phyloP scores from a whole-genome alignment of 352 stramenopile genomes.

The Thraustotheca clavata region DNA sequence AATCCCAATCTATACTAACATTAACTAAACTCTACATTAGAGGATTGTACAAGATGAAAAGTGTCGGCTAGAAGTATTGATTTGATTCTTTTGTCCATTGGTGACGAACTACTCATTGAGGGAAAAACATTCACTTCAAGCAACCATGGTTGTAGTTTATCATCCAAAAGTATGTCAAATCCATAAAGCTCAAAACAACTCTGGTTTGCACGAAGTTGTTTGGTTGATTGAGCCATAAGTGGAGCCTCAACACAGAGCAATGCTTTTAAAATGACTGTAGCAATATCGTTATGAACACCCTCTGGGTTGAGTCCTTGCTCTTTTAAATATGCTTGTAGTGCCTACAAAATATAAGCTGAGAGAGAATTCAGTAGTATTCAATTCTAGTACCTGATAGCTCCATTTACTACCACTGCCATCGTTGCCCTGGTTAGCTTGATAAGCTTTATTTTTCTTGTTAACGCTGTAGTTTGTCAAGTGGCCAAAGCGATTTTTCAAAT shows the following conservation, averaged over 20 bases:
- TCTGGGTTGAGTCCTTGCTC: conserved; percentile 25
- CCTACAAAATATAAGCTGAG: neutral
- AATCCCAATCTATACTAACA: conserved; percentile 13
- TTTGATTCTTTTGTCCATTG: conserved; percentile 87
- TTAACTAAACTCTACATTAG: conserved; percentile 14
- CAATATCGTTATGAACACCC: conserved; percentile 35
- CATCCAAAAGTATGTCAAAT: conserved; percentile 82
- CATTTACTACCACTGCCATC: conserved; percentile 66
- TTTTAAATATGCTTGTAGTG: conserved; percentile 11
- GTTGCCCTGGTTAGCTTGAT: conserved; percentile 56
- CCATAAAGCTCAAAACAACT: conserved; percentile 85
- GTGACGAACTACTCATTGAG: conserved; percentile 73
- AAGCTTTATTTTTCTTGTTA: conserved; percentile 84
- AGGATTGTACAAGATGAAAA: conserved; percentile 57
- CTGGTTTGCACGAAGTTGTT: conserved; percentile 10
- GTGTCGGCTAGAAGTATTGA: conserved; percentile 81
- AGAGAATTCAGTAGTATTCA: neutral
- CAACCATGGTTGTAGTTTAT: conserved; percentile 68
- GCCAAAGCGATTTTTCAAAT: conserved; percentile 70
- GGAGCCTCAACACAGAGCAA: conserved; percentile 80
- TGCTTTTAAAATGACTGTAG: conserved; percentile 85
- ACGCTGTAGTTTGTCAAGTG: conserved; percentile 92
- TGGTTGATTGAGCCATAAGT: conserved; percentile 32
- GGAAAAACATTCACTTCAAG: conserved; percentile 89
- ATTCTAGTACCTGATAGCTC: conserved; percentile 46